Evolutionary conservation across 2,329 filamentous ascomycete species (phyloP).

Genomic region (Plenodomus lindquistii): DNA sequence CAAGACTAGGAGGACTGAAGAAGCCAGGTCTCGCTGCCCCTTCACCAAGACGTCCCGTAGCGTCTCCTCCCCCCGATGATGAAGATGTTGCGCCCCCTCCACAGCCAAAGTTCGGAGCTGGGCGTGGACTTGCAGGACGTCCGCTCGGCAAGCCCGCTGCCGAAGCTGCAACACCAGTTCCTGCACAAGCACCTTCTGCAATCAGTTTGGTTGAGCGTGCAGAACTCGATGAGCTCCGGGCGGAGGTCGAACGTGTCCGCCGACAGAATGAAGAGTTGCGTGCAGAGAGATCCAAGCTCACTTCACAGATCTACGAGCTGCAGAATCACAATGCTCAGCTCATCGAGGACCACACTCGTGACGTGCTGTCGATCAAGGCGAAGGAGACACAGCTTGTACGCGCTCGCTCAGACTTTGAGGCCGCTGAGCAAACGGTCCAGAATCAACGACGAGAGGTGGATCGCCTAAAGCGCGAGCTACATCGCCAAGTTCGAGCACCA

Average conservation of each 20-base stretch:
- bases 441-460: conserved; percentile 87
- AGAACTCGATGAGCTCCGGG: conserved; percentile 87
- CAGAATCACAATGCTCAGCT: conserved; percentile 96
- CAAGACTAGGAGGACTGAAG: conserved; percentile 47
- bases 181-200: conserved; percentile 59
- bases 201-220: conserved; percentile 80
- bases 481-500: conserved; percentile 55
- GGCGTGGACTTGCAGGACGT: conserved; percentile 79
- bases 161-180: conserved; percentile 56
- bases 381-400: conserved; percentile 97
- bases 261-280: conserved; percentile 79
- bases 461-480: conserved; percentile 83
- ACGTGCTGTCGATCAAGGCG: conserved; percentile 94
- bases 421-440: conserved; percentile 83
- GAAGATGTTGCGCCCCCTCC: conserved; percentile 47
- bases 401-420: conserved; percentile 85
- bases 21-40: conserved; percentile 48
- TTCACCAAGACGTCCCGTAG: conserved; percentile 49
- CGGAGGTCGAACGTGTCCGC: conserved; percentile 77
- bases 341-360: conserved; percentile 95
- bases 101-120: conserved; percentile 64
- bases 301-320: conserved; percentile 87
- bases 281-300: conserved; percentile 77
- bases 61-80: conserved; percentile 50
- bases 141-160: conserved; percentile 84